Conservation (phyloP, 192 early-diverging fungal species). For the Podila epigama region DNA sequence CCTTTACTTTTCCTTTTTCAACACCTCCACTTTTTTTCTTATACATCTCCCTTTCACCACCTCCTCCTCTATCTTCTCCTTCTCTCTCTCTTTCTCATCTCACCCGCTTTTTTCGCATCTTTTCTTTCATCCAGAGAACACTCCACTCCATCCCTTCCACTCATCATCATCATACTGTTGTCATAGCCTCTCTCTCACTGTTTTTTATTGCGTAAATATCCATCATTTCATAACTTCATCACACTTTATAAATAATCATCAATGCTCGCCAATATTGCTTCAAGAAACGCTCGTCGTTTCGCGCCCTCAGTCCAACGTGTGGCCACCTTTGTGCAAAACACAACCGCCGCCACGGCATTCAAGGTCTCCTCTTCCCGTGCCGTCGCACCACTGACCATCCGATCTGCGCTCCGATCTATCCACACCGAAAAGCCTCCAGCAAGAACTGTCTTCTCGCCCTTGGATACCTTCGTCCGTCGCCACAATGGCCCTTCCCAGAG, state of each 20-base stretch:
- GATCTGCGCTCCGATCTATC: constrained; percentile 45
- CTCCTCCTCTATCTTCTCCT: constrained; percentile 2
- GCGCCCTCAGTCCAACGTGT: constrained; percentile 30
- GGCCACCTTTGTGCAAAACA: constrained; percentile 2
- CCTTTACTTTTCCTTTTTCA: constrained; percentile 7
- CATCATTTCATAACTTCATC: neutral
- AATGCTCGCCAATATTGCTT: constrained; percentile 42
- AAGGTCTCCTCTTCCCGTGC: constrained; percentile 3
- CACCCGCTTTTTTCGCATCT: neutral
- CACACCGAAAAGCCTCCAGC: constrained; percentile 49
- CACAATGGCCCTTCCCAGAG: constrained; percentile 86
- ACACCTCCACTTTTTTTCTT: neutral
- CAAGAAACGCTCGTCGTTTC: constrained; percentile 48
- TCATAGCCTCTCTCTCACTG: neutral
- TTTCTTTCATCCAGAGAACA: neutral
- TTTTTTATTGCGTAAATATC: neutral
- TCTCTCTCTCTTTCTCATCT: neutral
- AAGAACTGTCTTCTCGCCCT: constrained; percentile 56
- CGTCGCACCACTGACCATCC: constrained; percentile 33
- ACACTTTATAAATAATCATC: constrained; percentile 9
- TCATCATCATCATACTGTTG: neutral
- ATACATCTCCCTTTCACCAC: neutral
- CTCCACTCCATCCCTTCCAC: constrained; percentile 2
- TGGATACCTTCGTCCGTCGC: constrained; percentile 82
- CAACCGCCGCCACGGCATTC: neutral